A percentile compares a stretch with the other conserved stretches of the same genome.
Conservation (phyloP, 169 alveolate species). For the Eimeria sp. region DNA sequence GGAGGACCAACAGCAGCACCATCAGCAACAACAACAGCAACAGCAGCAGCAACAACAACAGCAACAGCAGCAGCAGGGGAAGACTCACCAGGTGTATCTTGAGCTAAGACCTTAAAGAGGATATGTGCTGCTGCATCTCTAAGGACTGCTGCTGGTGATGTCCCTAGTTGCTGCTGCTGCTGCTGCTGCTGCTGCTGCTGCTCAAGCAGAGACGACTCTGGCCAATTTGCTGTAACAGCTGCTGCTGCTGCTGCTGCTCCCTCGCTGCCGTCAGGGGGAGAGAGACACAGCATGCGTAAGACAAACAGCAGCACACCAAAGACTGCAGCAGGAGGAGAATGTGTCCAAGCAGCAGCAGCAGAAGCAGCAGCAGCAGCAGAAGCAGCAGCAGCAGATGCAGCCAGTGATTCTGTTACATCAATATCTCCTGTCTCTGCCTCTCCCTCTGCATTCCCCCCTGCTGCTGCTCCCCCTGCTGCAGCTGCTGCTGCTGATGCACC, state of each 20-base stretch:
- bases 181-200: slow-evolving; percentile 47
- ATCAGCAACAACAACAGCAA: too few relatives aligned
- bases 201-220: neutral
- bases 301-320: neutral
- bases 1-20: too few relatives aligned
- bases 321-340: neutral
- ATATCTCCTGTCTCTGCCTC: neutral
- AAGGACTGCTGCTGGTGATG: too few relatives aligned
- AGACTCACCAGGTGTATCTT: too few relatives aligned
- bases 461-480: slow-evolving; percentile 7
- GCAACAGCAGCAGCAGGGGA: too few relatives aligned
- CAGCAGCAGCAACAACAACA: too few relatives aligned
- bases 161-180: too few relatives aligned
- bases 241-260: too few relatives aligned
- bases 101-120: too few relatives aligned
- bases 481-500: neutral
- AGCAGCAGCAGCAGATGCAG: slow-evolving; percentile 24
- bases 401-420: neutral
- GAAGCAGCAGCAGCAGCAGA: slow-evolving; percentile 29
- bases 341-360: slow-evolving; percentile 13
- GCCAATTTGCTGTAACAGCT: slow-evolving; percentile 23
- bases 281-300: too few relatives aligned
- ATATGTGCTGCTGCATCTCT: too few relatives aligned
- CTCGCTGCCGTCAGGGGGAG: too few relatives aligned
- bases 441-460: neutral